A percentile compares a stretch with the other conserved stretches of the same genome.
phyloP scores from a whole-genome alignment of 1,139 yeast species.

The Taphrina flavorubra region DNA sequence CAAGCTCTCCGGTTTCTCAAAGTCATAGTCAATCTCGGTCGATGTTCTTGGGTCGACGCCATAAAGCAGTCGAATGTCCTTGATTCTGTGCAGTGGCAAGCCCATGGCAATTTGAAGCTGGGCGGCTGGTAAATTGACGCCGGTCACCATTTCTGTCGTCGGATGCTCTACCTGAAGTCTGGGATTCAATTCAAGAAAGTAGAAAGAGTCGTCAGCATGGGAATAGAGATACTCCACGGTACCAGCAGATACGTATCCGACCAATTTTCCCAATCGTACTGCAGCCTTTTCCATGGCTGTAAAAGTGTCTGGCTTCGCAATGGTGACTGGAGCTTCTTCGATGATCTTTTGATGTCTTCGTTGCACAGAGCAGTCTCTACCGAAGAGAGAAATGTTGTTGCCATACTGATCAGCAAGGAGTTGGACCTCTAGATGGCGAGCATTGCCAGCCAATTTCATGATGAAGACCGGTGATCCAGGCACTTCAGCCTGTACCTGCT shows the following conservation, averaged over 20 bases:
- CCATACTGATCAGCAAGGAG: slow-evolving; percentile 94
- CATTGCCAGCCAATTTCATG: slow-evolving; percentile 93
- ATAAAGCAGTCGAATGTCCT: slow-evolving; percentile 87
- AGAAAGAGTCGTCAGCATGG: slow-evolving; percentile 89
- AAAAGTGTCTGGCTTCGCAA: slow-evolving; percentile 86
- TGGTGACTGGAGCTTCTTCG: slow-evolving; percentile 95
- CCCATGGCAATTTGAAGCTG: slow-evolving; percentile 99
- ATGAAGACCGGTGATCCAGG: slow-evolving; percentile 96
- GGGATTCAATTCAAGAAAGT: slow-evolving; percentile 94
- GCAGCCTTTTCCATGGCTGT: slow-evolving; percentile 94
- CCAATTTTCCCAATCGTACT: slow-evolving; percentile 91
- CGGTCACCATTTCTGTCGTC: slow-evolving; percentile 98
- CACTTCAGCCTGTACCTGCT: slow-evolving; percentile 91
- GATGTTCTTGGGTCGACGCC: slow-evolving; percentile 96
- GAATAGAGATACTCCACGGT: slow-evolving; percentile 96
- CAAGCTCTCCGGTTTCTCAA: slow-evolving; percentile 71
- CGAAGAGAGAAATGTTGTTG: slow-evolving; percentile 88
- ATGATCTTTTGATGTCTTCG: slow-evolving; percentile 96
- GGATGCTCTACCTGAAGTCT: slow-evolving; percentile 99
- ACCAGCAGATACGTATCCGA: slow-evolving; percentile 98
- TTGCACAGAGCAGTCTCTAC: slow-evolving; percentile 96
- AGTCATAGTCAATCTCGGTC: slow-evolving; percentile 88
- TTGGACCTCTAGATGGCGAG: slow-evolving; percentile 95
- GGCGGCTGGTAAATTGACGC: slow-evolving; percentile 96
- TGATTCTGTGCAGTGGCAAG: slow-evolving; percentile 91